Evolutionary conservation across 1,284 basidiomycete species (phyloP), one percentile per base, ranked within the genome.

Genomic region (Malassezia furfur): DNA sequence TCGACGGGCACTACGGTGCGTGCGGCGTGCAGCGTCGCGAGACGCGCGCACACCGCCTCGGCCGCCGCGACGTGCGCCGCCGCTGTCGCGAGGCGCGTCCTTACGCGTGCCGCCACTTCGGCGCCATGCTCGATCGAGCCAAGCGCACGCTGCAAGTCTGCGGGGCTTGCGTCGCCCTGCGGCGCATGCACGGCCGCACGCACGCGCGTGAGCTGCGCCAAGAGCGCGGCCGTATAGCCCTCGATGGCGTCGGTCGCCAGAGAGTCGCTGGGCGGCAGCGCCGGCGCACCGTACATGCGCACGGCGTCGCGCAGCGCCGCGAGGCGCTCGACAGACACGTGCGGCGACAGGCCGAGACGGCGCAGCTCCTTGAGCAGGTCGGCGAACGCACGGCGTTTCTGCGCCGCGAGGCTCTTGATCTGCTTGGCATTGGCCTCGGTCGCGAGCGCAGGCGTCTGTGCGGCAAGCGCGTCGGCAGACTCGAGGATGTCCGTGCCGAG

Each of bases 311-410:
- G 77, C 64, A 90, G 85, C 46, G 78, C 80, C 10, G 78, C 77
- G 6, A 88, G 79, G 44, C 85, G 73, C 37, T 89, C 85, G 1
- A 88, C 82, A 32, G 61, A 60, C 43, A 62, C 48, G 41, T 63
- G 65, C 8, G 69, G 67, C 46, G 68, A 59, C 54, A 96, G 80
- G 5, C 94, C 94, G 30, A 84, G 78, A 1, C 82, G 81, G 68
- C 88, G 88, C 36, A 96, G 79, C 68, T 91, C 88, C 76, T 90
- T 93, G 60, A 96, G 79, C 19, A 96, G 78, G 71, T 96, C 90
- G 28, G 85, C 84, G 82, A 86, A 91, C 1, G 91, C 91, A 71
- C 89, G 90, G 57, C 87, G 81, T 77, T 98, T 99, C 31, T 88
- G 82, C 8, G 75, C 74, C 15, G 85, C 82, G 47, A 91, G 76